Percentiles rank a stretch among this genome's conserved stretches.
phyloP scores from a whole-genome alignment of 2,329 filamentous ascomycete species.

The Aureobasidium vineae region DNA sequence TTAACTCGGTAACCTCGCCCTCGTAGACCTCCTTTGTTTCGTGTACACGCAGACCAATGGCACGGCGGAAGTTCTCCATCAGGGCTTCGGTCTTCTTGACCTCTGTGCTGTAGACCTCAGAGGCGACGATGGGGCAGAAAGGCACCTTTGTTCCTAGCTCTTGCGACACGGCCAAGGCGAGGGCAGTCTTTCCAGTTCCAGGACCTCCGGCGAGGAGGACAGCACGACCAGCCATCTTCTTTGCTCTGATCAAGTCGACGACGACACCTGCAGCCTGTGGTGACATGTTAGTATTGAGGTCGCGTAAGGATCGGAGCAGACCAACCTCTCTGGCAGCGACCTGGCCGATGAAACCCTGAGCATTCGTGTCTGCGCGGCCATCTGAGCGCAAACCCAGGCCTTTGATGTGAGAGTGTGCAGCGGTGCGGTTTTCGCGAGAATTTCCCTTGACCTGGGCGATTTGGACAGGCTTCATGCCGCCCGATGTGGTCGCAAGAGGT shows the following conservation, averaged over 20 bases:
- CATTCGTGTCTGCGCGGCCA: conserved; percentile 77
- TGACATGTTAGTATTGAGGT: conserved; percentile 10
- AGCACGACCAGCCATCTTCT: conserved; percentile 96
- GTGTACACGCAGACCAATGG: conserved; percentile 93
- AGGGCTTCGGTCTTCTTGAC: conserved; percentile 99
- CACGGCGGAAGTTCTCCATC: conserved; percentile 98
- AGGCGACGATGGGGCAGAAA: conserved; percentile 96
- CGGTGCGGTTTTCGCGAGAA: conserved; percentile 85
- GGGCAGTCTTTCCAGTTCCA: conserved; percentile 94
- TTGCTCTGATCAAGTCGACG: conserved; percentile 90
- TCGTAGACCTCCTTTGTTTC: conserved; percentile 99
- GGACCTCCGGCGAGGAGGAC: conserved; percentile 92
- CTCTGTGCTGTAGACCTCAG: conserved; percentile 96
- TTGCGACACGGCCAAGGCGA: conserved; percentile 92
- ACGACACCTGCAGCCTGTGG: conserved; percentile 81
- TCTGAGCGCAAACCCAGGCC: conserved; percentile 83
- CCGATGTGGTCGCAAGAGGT: conserved; percentile 29
- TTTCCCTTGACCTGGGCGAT: conserved; percentile 39
- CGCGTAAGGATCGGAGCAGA: neutral
- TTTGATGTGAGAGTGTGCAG: conserved; percentile 97
- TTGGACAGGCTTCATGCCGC: conserved; percentile 37
- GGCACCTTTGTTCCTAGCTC: conserved; percentile 97
- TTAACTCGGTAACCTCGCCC: conserved; percentile 96
- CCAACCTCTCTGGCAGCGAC: conserved; percentile 69
- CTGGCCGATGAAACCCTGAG: conserved; percentile 88